Evolutionary conservation across 345 rosid species (phyloP).

Genomic region (Cardamine chenopodiifolia): DNA sequence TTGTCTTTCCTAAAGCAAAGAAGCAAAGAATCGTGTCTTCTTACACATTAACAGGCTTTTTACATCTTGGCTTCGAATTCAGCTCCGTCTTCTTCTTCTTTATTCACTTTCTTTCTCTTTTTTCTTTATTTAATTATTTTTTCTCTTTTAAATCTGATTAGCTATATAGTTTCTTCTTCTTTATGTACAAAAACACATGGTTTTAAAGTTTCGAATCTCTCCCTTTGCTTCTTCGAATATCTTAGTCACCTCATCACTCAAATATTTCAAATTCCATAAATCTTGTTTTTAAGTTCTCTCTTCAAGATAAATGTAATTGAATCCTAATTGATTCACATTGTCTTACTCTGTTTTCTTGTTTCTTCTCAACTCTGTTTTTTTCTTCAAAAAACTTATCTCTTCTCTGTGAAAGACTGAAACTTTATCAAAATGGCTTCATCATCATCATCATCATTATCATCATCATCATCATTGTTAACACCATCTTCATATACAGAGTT

Average conservation of each 20-base stretch:
- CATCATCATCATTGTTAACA: slow-evolving; percentile 16
- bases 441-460: too few species aligned
- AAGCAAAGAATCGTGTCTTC: slow-evolving; percentile 46
- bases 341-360: slow-evolving; percentile 35
- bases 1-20: slow-evolving; percentile 43
- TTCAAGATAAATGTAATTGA: not conserved
- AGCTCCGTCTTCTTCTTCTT: slow-evolving; percentile 45
- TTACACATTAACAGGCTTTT: slow-evolving; percentile 43
- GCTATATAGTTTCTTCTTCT: slow-evolving; percentile 20
- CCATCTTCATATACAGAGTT: slow-evolving; percentile 41
- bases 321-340: slow-evolving; percentile 6
- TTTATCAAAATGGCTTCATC: slow-evolving; percentile 26
- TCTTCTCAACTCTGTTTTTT: slow-evolving; percentile 23
- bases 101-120: slow-evolving; percentile 37
- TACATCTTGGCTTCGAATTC: slow-evolving; percentile 39
- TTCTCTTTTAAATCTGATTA: slow-evolving; percentile 24
- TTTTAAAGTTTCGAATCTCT: slow-evolving; percentile 44
- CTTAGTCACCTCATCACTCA: slow-evolving; percentile 25
- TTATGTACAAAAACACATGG: slow-evolving; percentile 39
- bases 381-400: not conserved
- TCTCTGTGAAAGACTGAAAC: slow-evolving; percentile 12
- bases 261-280: slow-evolving; percentile 32
- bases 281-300: slow-evolving; percentile 14
- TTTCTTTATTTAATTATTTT: slow-evolving; percentile 3
- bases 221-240: slow-evolving; percentile 29